Evolutionary conservation across 2,329 filamentous ascomycete genomes (phyloP).

Genomic region (Fulvia fulva): DNA sequence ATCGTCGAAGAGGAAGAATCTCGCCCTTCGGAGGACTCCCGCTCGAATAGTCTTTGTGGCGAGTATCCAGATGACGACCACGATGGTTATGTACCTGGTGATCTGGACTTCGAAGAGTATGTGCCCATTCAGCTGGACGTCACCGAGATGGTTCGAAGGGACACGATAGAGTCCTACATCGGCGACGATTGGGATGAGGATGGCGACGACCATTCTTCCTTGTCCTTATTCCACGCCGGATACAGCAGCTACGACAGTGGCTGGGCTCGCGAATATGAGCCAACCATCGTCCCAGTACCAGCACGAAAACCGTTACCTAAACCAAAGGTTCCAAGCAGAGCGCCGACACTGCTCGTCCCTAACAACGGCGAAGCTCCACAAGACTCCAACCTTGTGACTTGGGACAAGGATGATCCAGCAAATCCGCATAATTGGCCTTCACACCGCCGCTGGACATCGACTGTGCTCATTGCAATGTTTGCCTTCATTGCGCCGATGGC

Average conservation of each 20-base stretch:
- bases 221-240: slow-evolving; percentile 14
- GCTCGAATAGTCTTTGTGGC: background rate
- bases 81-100: background rate
- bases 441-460: slow-evolving; percentile 39
- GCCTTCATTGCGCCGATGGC: slow-evolving; percentile 33
- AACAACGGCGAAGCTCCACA: background rate
- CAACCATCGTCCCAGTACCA: slow-evolving; percentile 3
- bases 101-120: background rate
- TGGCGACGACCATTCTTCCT: slow-evolving; percentile 5
- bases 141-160: slow-evolving; percentile 6
- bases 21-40: background rate
- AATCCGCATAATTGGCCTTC: slow-evolving; percentile 43
- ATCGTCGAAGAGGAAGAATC: background rate
- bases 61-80: background rate
- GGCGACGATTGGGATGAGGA: slow-evolving; percentile 9
- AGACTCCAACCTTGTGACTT: slow-evolving; percentile 37
- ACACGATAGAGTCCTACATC: slow-evolving; percentile 14
- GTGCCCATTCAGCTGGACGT: background rate
- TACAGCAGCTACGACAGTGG: background rate
- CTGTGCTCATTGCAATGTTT: slow-evolving; percentile 37
- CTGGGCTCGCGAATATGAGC: background rate
- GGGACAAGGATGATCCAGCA: slow-evolving; percentile 40
- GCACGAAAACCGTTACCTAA: slow-evolving; percentile 6
- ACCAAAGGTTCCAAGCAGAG: slow-evolving; percentile 10
- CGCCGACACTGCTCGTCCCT: slow-evolving; percentile 7